These are phyloP conservation scores for Blastocystis sp. DNA, from an alignment of 352 stramenopile species.

Conservation along the genomic window DNA sequence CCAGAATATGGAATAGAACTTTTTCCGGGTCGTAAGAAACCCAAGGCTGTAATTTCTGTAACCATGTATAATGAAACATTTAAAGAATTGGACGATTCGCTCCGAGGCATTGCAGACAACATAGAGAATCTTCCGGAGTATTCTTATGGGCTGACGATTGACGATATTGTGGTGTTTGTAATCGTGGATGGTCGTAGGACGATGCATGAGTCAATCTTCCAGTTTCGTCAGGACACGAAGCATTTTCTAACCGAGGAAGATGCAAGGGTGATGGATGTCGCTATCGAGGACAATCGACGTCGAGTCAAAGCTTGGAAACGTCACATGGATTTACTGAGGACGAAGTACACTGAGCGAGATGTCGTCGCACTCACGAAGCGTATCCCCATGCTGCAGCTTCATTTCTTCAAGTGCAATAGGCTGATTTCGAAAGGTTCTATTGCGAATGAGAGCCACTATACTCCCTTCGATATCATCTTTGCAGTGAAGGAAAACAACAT, in stretches of 20 bases:
- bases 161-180: constrained; percentile 61
- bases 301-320: constrained; percentile 57
- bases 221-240: constrained; percentile 51
- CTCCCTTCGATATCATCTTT: constrained; percentile 58
- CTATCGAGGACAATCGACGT: constrained; percentile 42
- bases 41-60: constrained; percentile 52
- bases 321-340: not conserved
- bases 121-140: constrained; percentile 62
- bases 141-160: constrained; percentile 53
- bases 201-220: constrained; percentile 42
- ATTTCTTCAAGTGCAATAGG: constrained; percentile 53
- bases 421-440: constrained; percentile 57
- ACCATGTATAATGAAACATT: constrained; percentile 62
- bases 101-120: constrained; percentile 61
- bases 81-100: constrained; percentile 55
- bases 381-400: constrained; percentile 55
- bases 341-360: constrained; percentile 37
- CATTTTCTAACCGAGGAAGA: constrained; percentile 60
- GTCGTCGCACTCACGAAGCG: constrained; percentile 43
- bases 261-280: constrained; percentile 50
- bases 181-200: constrained; percentile 56
- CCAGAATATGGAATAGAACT: constrained; percentile 52
- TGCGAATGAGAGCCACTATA: constrained; percentile 55
- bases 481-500: constrained; percentile 65
- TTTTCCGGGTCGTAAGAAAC: constrained; percentile 34